Evolutionary conservation across 805 yeast species (phyloP), one percentile per base, ranked within the genome.

Genomic region (Wickerhamiella slavikovae): DNA sequence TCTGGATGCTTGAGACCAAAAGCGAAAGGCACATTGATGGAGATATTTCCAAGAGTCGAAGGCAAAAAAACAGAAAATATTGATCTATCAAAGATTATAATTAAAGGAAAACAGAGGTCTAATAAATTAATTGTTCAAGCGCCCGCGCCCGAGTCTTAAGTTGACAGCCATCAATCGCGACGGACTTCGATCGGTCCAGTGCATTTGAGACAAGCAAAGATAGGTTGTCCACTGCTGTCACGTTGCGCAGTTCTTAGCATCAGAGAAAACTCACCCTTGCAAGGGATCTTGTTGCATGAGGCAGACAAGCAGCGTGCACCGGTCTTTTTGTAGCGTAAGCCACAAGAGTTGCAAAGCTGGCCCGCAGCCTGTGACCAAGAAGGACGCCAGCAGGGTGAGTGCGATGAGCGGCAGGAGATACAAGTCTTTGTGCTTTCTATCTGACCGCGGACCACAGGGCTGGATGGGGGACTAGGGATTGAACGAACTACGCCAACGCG

Each of bases 371-470:
- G 60, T 3, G 85, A 71, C 98, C 98, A 85, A 4, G 92, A 75
- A 1, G 98, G 98, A 47, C 98, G 67, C 98, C 98, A 85, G 52
- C 98, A 85, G 4, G 98, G 98, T 4, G 92, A 77, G 41, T 77
- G 89, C 32, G 71, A 74, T 1, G 89, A 69, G 5, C 82, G 80
- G 54, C 98, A 85, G 4, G 94, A 79, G 17, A 85, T 71, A 48
- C 98, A 85, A 14, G 34, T 31, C 31, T 31, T 29, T 14, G 25
- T 18, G 10, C 30, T 18, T 18, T 18, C 21, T 6, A 10, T 7
- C 10, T 28, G 22, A 25, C 32, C 10, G 27, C 17, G 2, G 28
- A 10, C 28, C 31, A 18, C n/a, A n/a, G n/a, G n/a, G 24, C 13
- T 15, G n/a, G 12, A n/a, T 22, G 24, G 27, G 9, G 17, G n/a